phyloP scores from a whole-genome alignment of 1,139 yeast species.

The Diutina pseudorugosa region DNA sequence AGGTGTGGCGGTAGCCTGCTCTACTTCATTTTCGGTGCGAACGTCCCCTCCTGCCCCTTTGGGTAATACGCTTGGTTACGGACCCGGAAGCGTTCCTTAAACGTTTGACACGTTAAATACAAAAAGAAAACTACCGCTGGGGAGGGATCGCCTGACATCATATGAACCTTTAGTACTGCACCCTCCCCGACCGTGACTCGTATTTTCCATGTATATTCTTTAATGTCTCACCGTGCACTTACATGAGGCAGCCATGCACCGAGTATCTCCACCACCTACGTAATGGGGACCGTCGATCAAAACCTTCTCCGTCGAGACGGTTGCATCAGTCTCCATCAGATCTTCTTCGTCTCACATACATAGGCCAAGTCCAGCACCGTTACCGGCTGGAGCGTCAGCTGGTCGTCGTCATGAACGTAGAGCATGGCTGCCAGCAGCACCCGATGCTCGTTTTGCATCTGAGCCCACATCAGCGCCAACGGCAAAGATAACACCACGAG shows the following conservation, averaged over 20 bases:
- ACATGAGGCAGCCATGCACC: not conserved
- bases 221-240: not conserved
- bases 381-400: not conserved
- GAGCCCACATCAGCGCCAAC: conserved; percentile 79
- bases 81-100: not conserved
- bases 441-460: not conserved
- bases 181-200: not conserved
- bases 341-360: not conserved
- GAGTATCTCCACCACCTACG: not conserved
- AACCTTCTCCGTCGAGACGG: not conserved
- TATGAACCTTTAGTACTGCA: not conserved
- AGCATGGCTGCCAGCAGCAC: not conserved
- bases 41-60: not conserved
- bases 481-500: conserved; percentile 58
- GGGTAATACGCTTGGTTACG: not conserved
- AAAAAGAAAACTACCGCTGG: not conserved
- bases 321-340: no score
- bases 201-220: not conserved
- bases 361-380: not conserved
- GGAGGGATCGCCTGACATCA: not conserved
- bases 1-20: not conserved
- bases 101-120: not conserved
- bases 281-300: not conserved
- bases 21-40: not conserved
- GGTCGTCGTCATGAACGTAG: not conserved